Evolutionary conservation across 2,329 filamentous ascomycete genomes (phyloP).

Genomic region (Xylaria sp.): DNA sequence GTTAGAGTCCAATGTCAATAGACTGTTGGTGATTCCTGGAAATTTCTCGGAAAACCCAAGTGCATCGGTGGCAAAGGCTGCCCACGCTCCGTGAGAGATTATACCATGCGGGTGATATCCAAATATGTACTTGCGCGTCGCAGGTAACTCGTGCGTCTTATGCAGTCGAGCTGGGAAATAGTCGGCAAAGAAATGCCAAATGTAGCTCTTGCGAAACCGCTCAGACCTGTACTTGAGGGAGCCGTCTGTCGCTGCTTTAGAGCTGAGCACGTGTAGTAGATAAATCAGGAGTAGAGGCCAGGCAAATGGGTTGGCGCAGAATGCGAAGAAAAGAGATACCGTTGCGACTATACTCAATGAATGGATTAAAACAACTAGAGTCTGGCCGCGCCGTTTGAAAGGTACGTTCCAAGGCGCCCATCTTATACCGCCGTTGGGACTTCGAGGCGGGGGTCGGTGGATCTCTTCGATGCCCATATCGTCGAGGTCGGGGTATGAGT

Average conservation of each 20-base stretch:
- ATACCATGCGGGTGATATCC: constrained; percentile 98
- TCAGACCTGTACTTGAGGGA: constrained; percentile 79
- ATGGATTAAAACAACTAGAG: constrained; percentile 80
- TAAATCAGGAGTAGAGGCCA: constrained; percentile 86
- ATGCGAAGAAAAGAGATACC: constrained; percentile 86
- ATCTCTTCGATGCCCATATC: constrained; percentile 48
- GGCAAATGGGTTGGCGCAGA: constrained; percentile 88
- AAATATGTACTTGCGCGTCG: constrained; percentile 92
- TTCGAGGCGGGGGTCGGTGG: constrained; percentile 43
- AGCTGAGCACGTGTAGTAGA: constrained; percentile 84
- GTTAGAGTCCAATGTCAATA: constrained; percentile 94
- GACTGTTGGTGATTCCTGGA: constrained; percentile 92
- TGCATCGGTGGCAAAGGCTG: constrained; percentile 89
- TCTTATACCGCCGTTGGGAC: constrained; percentile 67
- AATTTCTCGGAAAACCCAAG: constrained; percentile 88
- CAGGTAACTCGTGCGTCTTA: constrained; percentile 81
- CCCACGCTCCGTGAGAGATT: constrained; percentile 95
- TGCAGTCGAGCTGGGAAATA: constrained; percentile 94
- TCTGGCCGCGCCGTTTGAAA: constrained; percentile 77
- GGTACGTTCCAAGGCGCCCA: constrained; percentile 86
- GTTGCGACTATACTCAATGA: constrained; percentile 76
- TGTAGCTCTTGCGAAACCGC: constrained; percentile 74
- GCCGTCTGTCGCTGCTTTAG: constrained; percentile 80
- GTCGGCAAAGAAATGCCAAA: constrained; percentile 90
- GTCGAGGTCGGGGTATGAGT: constrained; percentile 51